Conservation (phyloP, 2,329 filamentous ascomycete genomes). For the Sporothrix sp. region DNA sequence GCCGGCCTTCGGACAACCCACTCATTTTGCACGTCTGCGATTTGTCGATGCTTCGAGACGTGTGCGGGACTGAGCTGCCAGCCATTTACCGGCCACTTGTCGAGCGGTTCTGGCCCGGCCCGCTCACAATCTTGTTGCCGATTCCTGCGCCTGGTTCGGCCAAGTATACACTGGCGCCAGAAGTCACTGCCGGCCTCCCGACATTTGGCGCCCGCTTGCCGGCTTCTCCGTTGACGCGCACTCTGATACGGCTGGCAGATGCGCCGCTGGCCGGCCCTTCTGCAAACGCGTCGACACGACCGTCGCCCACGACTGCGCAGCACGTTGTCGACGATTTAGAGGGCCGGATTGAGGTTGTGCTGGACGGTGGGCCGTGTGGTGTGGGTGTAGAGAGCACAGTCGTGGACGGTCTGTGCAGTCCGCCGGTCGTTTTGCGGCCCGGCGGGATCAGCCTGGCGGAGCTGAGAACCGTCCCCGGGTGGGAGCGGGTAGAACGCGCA, state of each 20-base stretch:
- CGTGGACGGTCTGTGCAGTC: conserved; percentile 75
- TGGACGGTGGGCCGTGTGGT: conserved; percentile 77
- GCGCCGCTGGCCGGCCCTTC: conserved; percentile 82
- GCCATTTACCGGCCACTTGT: conserved; percentile 70
- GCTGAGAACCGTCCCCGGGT: conserved; percentile 63
- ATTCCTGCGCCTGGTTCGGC: conserved; percentile 47
- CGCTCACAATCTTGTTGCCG: conserved; percentile 80
- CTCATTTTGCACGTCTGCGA: conserved; percentile 89
- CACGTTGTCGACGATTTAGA: conserved; percentile 85
- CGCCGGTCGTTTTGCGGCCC: conserved; percentile 74
- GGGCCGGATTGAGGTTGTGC: conserved; percentile 72
- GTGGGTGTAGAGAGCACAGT: conserved; percentile 97
- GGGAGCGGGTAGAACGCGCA: conserved; percentile 66
- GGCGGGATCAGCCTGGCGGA: conserved; percentile 81
- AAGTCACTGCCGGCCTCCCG: conserved; percentile 75
- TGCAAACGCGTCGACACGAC: conserved; percentile 88
- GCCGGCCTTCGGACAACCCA: conserved; percentile 85
- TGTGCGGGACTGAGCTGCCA: conserved; percentile 50
- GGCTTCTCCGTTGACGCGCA: conserved; percentile 69
- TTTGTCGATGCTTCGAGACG: conserved; percentile 58
- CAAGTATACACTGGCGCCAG: conserved; percentile 55
- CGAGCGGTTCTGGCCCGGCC: conserved; percentile 83
- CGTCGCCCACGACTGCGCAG: conserved; percentile 80
- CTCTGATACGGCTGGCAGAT: conserved; percentile 70
- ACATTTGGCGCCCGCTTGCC: conserved; percentile 93